Base-by-base conservation (phyloP, 2,329 filamentous ascomycete genomes). In the Epichloe typhina region DNA sequence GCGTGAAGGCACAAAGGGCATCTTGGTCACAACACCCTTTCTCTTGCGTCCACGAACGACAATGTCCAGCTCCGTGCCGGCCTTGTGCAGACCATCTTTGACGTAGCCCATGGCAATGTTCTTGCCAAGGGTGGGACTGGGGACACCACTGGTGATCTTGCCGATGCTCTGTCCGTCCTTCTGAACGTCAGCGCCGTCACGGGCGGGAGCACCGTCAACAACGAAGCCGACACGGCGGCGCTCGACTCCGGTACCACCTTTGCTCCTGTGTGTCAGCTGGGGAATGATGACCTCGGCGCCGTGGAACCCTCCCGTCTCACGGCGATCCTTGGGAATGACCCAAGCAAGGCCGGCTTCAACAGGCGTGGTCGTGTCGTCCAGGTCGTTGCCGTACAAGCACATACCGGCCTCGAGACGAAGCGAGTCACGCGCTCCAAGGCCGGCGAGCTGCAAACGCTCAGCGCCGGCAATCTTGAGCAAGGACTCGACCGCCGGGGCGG, bases 321-420 rank as follows among this genome's bases (percentile, higher is more conserved):
- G 83, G 17, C 91, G 81, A 51, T 84, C 80, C 63, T 88, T 89
- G 56, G 86, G 83, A 53, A 98, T 83, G 62, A 96, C 79, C 91
- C 93, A 98, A 57, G 66, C 63, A 35, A 82, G 72, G 13, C 67
- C 72, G 35, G 69, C 78, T 67, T 81, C 78, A 55, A 76, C 75
- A 15, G 77, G 77, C 15, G 77, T 80, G 17, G 75, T 80, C n/a
- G 68, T 66, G 64, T 95, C 91, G 65, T 94, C 83, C 38, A 98
- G 79, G 66, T 98, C 93, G 70, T 97, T 88, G n/a, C 93, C 93
- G 70, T 98, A 98, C n/a, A 98, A 77, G 68, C 93, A 98, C 91
- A 98, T 95, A 54, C 93, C 93, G 0, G 93, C 93, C 72, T 98
- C 93, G 33, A 98, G 81, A 45, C 93, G 83, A 53, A 98, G 80